Conservation (phyloP, 371 early-diverging fungal genomes). For the Amoeboradix gromovi region DNA sequence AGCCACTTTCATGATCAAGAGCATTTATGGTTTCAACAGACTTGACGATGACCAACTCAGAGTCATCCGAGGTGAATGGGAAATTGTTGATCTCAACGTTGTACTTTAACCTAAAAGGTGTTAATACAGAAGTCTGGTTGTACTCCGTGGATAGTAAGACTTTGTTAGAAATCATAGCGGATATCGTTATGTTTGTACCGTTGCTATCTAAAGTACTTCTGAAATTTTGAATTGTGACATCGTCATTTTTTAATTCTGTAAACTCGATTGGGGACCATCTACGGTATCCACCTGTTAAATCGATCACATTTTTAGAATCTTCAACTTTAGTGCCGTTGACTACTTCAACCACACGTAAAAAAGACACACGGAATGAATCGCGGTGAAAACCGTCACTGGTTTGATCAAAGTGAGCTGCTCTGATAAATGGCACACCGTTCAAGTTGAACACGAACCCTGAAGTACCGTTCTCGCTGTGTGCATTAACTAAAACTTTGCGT, state of each 20-base stretch:
- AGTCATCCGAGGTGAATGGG: neutral
- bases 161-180: neutral
- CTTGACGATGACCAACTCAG: neutral
- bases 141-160: neutral
- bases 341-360: neutral
- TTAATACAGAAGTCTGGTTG: neutral
- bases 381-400: neutral
- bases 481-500: neutral
- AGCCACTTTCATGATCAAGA: neutral
- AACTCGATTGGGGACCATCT: neutral
- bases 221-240: neutral
- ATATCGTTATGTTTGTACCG: neutral
- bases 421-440: neutral
- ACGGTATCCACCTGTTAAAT: neutral
- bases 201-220: neutral
- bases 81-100: neutral
- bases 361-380: neutral
- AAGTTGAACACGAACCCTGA: neutral
- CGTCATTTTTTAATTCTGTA: neutral
- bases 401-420: neutral
- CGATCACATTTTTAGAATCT: neutral
- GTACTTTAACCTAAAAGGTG: neutral
- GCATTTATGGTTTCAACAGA: neutral
- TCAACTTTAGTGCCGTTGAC: neutral
- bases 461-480: neutral